These are phyloP conservation scores for Aspergillus sp. DNA, from an alignment of 2,329 filamentous ascomycete genomes.

Conservation along the genomic window DNA sequence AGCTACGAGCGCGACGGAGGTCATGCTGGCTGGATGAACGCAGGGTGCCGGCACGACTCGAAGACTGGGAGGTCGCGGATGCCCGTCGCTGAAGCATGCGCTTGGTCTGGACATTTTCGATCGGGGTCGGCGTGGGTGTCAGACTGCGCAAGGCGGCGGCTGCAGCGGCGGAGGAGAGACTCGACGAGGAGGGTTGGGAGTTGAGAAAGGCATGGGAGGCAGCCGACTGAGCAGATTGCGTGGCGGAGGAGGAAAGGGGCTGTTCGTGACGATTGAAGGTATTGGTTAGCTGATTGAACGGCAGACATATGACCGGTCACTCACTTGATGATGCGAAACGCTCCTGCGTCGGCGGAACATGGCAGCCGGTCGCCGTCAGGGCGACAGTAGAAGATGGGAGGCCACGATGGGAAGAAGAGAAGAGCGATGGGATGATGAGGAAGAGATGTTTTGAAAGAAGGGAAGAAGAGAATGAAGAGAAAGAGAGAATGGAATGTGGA, in stretches of 20 bases:
- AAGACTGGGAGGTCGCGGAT: constrained; percentile 66
- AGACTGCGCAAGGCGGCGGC: constrained; percentile 79
- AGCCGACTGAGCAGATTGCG: constrained; percentile 73
- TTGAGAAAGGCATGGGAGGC: constrained; percentile 78
- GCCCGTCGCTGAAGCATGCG: constrained; percentile 71
- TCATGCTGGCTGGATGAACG: constrained; percentile 39
- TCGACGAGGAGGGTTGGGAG: constrained; percentile 61
- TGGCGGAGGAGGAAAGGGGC: constrained; percentile 63
- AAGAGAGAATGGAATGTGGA: not conserved
- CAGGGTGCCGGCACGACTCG: constrained; percentile 47
- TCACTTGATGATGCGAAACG: constrained; percentile 40
- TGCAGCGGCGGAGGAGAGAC: constrained; percentile 80
- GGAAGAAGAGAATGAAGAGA: not conserved
- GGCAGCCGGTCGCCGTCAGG: constrained; percentile 12
- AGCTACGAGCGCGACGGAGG: constrained; percentile 67
- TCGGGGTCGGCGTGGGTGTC: constrained; percentile 73
- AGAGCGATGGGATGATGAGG: not conserved
- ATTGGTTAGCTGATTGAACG: too few relatives aligned
- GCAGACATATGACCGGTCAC: constrained; percentile 5
- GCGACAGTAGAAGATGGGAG: constrained; percentile 7
- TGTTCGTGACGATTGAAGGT: constrained; percentile 32
- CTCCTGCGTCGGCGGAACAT: constrained; percentile 45
- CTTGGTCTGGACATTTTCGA: constrained; percentile 84
- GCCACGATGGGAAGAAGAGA: not conserved
- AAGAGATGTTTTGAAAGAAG: not conserved